A percentile compares a stretch with the other conserved stretches of the same genome.
Conservation (phyloP, 2,329 filamentous ascomycete species). For the Aspergillus quadrilineatus region DNA sequence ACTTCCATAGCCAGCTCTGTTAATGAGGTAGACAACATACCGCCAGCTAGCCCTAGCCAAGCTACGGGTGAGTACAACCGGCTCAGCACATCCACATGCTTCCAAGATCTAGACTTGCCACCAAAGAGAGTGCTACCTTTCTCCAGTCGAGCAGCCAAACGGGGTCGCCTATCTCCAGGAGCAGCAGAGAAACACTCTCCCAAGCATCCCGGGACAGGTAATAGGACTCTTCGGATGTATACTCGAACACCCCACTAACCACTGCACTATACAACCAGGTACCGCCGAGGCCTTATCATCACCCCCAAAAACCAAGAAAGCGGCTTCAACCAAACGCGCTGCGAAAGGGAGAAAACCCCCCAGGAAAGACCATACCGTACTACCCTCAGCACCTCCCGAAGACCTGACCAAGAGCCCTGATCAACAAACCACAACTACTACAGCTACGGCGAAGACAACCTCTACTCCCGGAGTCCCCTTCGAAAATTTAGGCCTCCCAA, state of each 20-base stretch:
- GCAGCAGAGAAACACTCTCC: background rate
- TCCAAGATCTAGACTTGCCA: constrained; percentile 39
- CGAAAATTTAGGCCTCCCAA: background rate
- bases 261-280: background rate
- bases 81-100: constrained; percentile 26
- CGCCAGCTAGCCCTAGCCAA: background rate
- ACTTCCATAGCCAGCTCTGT: background rate
- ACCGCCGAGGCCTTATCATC: background rate
- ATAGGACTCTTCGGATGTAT: too few relatives aligned
- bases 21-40: background rate
- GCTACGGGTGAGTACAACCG: background rate
- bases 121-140: constrained; percentile 46
- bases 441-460: background rate
- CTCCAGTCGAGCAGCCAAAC: constrained; percentile 28
- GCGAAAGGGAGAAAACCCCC: background rate
- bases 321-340: background rate
- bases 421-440: background rate
- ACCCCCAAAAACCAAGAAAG: background rate
- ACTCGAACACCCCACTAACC: background rate
- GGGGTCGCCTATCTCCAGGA: constrained; percentile 3
- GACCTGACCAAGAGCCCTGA: background rate
- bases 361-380: background rate
- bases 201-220: background rate
- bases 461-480: background rate
- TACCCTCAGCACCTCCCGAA: background rate